Evolutionary conservation across 1,284 basidiomycete species (phyloP).

Genomic region (Cryptococcus sp.): DNA sequence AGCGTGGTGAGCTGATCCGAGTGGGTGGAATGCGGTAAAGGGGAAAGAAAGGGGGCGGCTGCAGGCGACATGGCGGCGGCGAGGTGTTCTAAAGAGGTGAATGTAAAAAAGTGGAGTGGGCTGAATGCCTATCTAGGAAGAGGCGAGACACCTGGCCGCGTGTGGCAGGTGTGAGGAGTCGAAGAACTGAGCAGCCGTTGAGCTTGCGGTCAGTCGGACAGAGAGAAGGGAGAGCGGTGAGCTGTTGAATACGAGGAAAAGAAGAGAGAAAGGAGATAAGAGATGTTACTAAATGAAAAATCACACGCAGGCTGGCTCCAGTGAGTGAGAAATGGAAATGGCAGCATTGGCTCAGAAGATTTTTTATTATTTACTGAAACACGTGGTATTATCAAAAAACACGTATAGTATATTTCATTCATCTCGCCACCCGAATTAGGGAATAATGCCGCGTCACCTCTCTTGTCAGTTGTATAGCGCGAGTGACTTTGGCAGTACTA

Average conservation of each 20-base stretch:
- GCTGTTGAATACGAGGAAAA: neutral
- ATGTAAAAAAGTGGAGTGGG: too few relatives aligned
- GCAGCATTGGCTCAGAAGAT: neutral
- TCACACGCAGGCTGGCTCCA: neutral
- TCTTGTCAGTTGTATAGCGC: too few relatives aligned
- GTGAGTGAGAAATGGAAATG: conserved; percentile 2
- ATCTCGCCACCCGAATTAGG: too few relatives aligned
- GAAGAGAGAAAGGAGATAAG: conserved; percentile 5
- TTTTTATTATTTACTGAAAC: neutral
- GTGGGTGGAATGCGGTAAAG: conserved; percentile 44
- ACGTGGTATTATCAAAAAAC: too few relatives aligned
- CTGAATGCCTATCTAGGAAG: neutral
- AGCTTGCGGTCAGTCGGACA: neutral
- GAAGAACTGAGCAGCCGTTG: neutral
- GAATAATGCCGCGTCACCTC: too few relatives aligned
- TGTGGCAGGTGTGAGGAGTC: conserved; percentile 14
- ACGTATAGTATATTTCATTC: too few relatives aligned
- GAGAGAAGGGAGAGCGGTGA: neutral
- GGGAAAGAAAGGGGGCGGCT: conserved; percentile 34
- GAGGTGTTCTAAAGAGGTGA: too few relatives aligned
- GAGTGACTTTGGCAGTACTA: too few relatives aligned
- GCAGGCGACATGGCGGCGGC: conserved; percentile 46
- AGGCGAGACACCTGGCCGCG: conserved; percentile 16
- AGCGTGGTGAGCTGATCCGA: conserved; percentile 41
- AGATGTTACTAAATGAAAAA: conserved; percentile 2